These are phyloP conservation scores for Amanita subjunquillea DNA, from an alignment of 768 basidiomycete genomes.

Conservation along the genomic window DNA sequence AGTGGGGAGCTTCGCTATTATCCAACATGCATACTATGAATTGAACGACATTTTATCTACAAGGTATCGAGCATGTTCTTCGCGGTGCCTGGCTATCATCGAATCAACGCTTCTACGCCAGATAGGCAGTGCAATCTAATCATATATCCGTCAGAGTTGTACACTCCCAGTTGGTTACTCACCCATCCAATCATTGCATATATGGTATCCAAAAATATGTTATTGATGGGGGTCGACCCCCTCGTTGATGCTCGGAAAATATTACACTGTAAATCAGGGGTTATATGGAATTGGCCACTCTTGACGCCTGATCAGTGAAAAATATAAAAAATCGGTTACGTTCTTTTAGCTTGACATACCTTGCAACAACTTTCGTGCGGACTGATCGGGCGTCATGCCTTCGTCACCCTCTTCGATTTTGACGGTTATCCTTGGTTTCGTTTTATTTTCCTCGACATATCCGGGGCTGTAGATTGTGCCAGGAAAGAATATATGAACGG, in stretches of 20 bases:
- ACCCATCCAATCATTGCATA: constrained; percentile 38
- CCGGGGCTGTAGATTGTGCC: constrained; percentile 74
- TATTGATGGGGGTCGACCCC: constrained; percentile 52
- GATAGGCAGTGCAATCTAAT: constrained; percentile 39
- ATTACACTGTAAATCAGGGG: constrained; percentile 55
- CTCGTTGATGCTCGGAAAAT: constrained; percentile 61
- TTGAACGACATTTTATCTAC: constrained; percentile 6
- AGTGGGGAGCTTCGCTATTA: constrained; percentile 44
- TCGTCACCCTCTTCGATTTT: constrained; percentile 71
- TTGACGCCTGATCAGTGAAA: constrained; percentile 41
- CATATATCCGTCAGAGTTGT: constrained; percentile 4
- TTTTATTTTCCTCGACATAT: constrained; percentile 62
- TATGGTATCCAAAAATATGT: constrained; percentile 44
- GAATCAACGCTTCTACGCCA: constrained; percentile 43
- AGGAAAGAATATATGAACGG: constrained; percentile 76
- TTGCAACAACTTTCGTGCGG: constrained; percentile 46
- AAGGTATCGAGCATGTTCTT: constrained; percentile 39
- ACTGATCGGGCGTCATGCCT: constrained; percentile 51
- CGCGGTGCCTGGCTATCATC: constrained; percentile 30
- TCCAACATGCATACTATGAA: constrained; percentile 28
- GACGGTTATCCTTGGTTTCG: constrained; percentile 65
- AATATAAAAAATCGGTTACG: not conserved
- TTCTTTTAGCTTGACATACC: constrained; percentile 27
- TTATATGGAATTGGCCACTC: constrained; percentile 64
- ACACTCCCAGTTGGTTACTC: constrained; percentile 12